phyloP scores from a whole-genome alignment of 1,284 basidiomycete genomes.

The Amylostereum areolatum region DNA sequence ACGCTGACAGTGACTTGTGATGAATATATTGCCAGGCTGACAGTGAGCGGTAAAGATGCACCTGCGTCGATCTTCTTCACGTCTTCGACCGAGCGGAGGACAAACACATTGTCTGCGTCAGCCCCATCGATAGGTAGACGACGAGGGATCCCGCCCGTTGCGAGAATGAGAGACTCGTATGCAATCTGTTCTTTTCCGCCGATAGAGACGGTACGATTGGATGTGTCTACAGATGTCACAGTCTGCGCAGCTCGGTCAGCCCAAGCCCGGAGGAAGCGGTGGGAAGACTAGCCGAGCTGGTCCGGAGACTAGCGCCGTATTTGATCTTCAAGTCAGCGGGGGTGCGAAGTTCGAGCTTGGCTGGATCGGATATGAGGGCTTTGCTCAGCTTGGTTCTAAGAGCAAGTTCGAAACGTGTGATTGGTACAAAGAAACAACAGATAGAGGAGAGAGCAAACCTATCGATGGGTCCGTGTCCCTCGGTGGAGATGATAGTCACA shows the following conservation, averaged over 20 bases:
- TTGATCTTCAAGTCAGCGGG: conserved; percentile 76
- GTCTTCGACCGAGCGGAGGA: conserved; percentile 70
- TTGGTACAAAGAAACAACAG: too few species aligned
- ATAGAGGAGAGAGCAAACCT: conserved; percentile 36
- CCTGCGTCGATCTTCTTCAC: conserved; percentile 74
- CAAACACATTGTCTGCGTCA: conserved; percentile 75
- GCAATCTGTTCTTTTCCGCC: conserved; percentile 54
- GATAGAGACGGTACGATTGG: conserved; percentile 54
- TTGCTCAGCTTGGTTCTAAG: conserved; percentile 86
- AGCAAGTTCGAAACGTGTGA: neutral
- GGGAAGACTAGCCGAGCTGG: conserved; percentile 48
- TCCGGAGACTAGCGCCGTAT: conserved; percentile 72
- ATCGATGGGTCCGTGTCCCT: conserved; percentile 83
- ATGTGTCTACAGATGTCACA: conserved; percentile 65
- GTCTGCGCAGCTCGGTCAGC: conserved; percentile 4
- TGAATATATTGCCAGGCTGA: neutral
- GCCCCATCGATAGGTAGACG: conserved; percentile 76
- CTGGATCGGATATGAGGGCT: conserved; percentile 71
- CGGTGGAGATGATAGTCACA: conserved; percentile 79
- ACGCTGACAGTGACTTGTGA: conserved; percentile 28
- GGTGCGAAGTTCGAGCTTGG: conserved; percentile 73
- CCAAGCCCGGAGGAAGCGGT: neutral
- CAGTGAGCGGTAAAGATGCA: conserved; percentile 19
- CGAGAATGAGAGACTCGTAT: conserved; percentile 73
- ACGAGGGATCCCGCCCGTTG: conserved; percentile 63